Evolutionary conservation across 1,284 basidiomycete genomes (phyloP).

Genomic region (Cryptococcus sp.): DNA sequence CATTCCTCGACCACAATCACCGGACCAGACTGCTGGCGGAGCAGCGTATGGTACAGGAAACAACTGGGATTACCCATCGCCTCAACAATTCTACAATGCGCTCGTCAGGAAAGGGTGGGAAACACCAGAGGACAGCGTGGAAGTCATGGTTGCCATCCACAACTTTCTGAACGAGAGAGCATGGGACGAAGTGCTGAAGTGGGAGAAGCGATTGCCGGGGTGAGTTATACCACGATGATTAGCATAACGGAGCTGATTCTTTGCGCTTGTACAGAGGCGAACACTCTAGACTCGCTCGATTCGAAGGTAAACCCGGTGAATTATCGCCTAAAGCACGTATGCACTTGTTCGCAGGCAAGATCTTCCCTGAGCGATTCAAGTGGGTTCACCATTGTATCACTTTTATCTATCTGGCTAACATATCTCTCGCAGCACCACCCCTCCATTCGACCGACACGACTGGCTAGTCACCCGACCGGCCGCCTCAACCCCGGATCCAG

Average conservation of each 20-base stretch:
- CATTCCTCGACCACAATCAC: conserved; percentile 70
- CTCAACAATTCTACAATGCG: conserved; percentile 98
- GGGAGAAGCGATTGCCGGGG: conserved; percentile 72
- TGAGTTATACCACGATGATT: conserved; percentile 28
- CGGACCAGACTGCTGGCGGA: conserved; percentile 43
- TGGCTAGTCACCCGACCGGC: conserved; percentile 79
- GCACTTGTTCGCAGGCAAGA: conserved; percentile 78
- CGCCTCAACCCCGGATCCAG: conserved; percentile 56
- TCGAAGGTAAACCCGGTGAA: conserved; percentile 89
- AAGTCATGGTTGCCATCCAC: conserved; percentile 97
- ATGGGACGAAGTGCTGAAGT: conserved; percentile 91
- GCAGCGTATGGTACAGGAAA: conserved; percentile 42
- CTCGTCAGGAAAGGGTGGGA: conserved; percentile 96
- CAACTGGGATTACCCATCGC: conserved; percentile 94
- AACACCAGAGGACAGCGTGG: conserved; percentile 93
- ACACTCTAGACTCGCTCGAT: conserved; percentile 69
- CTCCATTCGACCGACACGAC: conserved; percentile 98
- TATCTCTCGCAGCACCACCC: conserved; percentile 64
- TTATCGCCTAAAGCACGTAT: conserved; percentile 77
- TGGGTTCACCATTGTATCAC: conserved; percentile 53
- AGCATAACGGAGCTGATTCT: not conserved
- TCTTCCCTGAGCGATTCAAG: conserved; percentile 88
- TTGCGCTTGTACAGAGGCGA: conserved; percentile 45
- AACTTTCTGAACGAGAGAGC: conserved; percentile 97
- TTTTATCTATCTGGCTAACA: conserved; percentile 2